phyloP scores from a whole-genome alignment of 352 stramenopile species.

The Aphanomyces euteiches region DNA sequence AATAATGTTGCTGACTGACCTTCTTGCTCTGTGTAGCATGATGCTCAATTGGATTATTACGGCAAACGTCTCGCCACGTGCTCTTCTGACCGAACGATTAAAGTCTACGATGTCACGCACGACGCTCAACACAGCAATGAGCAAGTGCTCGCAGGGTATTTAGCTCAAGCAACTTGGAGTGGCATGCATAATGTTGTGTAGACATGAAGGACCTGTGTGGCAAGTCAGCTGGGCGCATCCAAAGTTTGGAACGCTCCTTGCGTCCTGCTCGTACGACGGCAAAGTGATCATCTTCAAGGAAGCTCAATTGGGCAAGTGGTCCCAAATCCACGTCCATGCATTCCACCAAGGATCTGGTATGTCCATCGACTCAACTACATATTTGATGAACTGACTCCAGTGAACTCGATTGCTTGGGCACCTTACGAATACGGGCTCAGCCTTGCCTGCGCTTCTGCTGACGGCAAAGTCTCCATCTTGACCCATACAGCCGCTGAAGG shows the following conservation, averaged over 20 bases:
- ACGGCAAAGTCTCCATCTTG: constrained; percentile 92
- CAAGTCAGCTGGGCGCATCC: constrained; percentile 98
- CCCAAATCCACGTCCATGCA: constrained; percentile 85
- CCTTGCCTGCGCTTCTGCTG: constrained; percentile 91
- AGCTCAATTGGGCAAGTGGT: constrained; percentile 91
- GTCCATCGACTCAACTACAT: constrained; percentile 3
- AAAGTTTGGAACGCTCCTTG: constrained; percentile 95
- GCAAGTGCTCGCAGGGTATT: constrained; percentile 76
- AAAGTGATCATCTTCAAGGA: constrained; percentile 97
- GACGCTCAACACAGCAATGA: constrained; percentile 86
- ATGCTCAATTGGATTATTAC: constrained; percentile 99
- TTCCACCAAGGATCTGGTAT: constrained; percentile 75
- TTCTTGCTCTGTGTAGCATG: constrained; percentile 68
- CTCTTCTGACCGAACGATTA: constrained; percentile 96
- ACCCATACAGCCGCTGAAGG: constrained; percentile 66
- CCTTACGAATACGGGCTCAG: constrained; percentile 96
- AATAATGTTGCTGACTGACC: too few relatives aligned
- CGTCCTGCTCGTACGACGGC: constrained; percentile 97
- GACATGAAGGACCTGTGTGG: constrained; percentile 97
- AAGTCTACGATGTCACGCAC: constrained; percentile 94
- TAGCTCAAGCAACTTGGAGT: too few relatives aligned
- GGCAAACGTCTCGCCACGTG: constrained; percentile 97
- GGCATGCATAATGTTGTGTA: constrained; percentile 29
- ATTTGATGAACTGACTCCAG: constrained; percentile 34
- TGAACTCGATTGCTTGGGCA: constrained; percentile 96